These are phyloP conservation scores for Fusarium sp. DNA, from an alignment of 2,329 filamentous ascomycete genomes.

Conservation along the genomic window DNA sequence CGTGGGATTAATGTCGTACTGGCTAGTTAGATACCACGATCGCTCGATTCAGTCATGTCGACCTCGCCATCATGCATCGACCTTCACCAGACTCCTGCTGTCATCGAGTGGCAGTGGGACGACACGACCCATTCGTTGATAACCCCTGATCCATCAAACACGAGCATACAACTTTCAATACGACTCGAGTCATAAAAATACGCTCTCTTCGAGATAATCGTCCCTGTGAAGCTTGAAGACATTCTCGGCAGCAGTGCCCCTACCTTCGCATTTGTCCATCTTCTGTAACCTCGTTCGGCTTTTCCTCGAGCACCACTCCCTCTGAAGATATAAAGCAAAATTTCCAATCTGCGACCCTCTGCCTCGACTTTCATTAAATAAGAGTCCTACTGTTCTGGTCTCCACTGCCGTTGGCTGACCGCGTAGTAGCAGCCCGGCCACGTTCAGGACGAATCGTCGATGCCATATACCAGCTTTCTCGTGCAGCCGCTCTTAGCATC, in stretches of 20 bases:
- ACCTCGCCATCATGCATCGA: slow-evolving; percentile 7
- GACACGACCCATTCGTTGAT: not conserved
- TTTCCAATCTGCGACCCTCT: not conserved
- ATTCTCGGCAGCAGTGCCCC: slow-evolving; percentile 5
- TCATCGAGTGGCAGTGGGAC: slow-evolving; percentile 15
- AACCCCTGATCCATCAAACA: slow-evolving; percentile 5
- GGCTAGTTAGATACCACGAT: too few species aligned
- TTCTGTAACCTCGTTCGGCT: slow-evolving; percentile 8
- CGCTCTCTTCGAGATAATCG: slow-evolving; percentile 11
- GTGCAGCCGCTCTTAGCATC: not conserved
- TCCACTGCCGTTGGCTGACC: slow-evolving; percentile 2
- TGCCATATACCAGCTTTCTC: not conserved
- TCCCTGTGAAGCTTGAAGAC: slow-evolving; percentile 21
- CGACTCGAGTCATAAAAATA: not conserved
- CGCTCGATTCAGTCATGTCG: slow-evolving; percentile 2
- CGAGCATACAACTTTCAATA: too few species aligned
- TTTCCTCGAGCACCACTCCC: not conserved
- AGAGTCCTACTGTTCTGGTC: slow-evolving; percentile 7
- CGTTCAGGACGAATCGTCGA: slow-evolving; percentile 16
- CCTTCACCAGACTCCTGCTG: slow-evolving; percentile 7
- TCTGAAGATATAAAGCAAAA: slow-evolving; percentile 1
- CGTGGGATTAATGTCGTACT: too few species aligned
- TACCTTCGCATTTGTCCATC: slow-evolving; percentile 6
- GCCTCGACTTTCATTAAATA: slow-evolving; percentile 4
- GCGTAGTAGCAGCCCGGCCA: slow-evolving; percentile 8